Percentiles rank a stretch among this genome's conserved stretches.
These are phyloP conservation scores for Colletotrichum falcatum DNA, from an alignment of 2,329 filamentous ascomycete species.

Conservation along the genomic window DNA sequence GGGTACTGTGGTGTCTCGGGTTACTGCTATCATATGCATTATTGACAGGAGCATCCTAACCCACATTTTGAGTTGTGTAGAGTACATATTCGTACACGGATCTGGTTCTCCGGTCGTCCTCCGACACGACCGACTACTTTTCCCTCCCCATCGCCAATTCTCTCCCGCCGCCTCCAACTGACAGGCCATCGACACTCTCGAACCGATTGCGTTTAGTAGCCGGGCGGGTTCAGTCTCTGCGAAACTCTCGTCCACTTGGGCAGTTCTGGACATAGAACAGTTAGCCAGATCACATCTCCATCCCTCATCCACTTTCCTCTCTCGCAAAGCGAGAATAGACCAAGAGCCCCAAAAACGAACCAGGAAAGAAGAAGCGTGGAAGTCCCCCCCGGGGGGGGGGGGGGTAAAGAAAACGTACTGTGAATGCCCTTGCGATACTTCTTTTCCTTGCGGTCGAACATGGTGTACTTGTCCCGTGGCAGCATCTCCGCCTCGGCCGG, in stretches of 20 bases:
- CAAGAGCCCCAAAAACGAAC: neutral
- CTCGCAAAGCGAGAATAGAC: neutral
- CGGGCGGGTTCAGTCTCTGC: slow-evolving; percentile 92
- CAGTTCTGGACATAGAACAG: slow-evolving; percentile 67
- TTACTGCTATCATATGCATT: neutral
- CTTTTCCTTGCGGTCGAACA: slow-evolving; percentile 97
- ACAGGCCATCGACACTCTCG: neutral
- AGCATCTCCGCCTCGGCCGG: slow-evolving; percentile 96
- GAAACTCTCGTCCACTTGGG: slow-evolving; percentile 97
- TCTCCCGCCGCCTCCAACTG: neutral
- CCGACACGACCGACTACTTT: neutral
- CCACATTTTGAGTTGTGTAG: slow-evolving; percentile 1
- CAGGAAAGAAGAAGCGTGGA: slow-evolving; percentile 10
- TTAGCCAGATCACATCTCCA: slow-evolving; percentile 26
- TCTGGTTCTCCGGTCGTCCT: neutral
- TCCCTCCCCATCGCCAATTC: neutral
- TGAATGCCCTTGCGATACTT: slow-evolving; percentile 97
- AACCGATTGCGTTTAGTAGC: slow-evolving; percentile 73
- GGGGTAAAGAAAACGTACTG: slow-evolving; percentile 71
- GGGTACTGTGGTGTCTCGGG: slow-evolving; percentile 1
- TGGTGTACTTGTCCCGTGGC: slow-evolving; percentile 95
- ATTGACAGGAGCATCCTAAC: neutral
- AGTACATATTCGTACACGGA: slow-evolving; percentile 23
- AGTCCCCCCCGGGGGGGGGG: neutral
- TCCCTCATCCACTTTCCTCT: neutral